phyloP scores from a whole-genome alignment of 306 rosid genomes.

The Acacia melanoxylon region DNA sequence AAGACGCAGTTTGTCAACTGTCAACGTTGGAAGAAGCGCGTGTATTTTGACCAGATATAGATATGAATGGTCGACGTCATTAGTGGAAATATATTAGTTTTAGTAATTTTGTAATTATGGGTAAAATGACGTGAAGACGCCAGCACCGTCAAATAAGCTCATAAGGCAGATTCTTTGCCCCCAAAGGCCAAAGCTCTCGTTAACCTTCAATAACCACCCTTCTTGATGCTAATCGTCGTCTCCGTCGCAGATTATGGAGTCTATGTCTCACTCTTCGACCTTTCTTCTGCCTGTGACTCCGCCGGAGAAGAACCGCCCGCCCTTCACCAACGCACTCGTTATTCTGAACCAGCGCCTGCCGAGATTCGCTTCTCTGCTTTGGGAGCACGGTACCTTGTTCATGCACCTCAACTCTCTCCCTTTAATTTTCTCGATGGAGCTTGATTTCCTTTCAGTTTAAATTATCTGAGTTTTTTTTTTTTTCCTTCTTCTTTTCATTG shows the following conservation, averaged over 20 bases:
- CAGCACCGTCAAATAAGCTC: not conserved
- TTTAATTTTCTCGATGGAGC: not conserved
- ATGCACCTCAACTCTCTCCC: not conserved
- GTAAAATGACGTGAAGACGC: not conserved
- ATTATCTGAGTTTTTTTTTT: not conserved
- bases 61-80: not conserved
- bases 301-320: constrained; percentile 18
- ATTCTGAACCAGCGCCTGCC: constrained; percentile 81
- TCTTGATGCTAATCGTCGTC: not conserved
- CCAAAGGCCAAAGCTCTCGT: not conserved
- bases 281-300: constrained; percentile 62
- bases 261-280: constrained; percentile 61
- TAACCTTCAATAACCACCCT: not conserved
- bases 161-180: not conserved
- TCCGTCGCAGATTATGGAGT: constrained; percentile 44
- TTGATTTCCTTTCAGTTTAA: not conserved
- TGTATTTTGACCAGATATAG: not conserved
- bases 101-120: not conserved
- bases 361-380: constrained; percentile 78
- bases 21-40: not conserved
- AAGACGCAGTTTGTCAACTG: not conserved
- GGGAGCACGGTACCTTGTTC: constrained; percentile 71
- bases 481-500: not conserved
- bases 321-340: constrained; percentile 59
- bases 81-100: not conserved